Evolutionary conservation across 306 rosid species (phyloP).

Genomic region (Fragaria nilgerrensis): DNA sequence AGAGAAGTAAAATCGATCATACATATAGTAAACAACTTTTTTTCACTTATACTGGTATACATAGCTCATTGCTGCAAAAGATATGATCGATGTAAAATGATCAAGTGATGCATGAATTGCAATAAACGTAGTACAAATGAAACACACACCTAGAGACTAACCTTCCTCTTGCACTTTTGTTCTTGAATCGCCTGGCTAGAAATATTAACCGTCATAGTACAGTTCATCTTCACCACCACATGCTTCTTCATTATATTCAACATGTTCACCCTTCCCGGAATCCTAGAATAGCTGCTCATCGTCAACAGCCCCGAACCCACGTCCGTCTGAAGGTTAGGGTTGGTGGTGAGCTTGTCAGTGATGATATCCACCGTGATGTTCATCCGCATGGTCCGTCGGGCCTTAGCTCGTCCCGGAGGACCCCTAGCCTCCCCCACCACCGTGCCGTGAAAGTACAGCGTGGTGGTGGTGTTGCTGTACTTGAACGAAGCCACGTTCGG

Average conservation of each 20-base stretch:
- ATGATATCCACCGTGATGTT: slow-evolving; percentile 46
- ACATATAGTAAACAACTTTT: neutral
- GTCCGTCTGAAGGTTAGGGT: slow-evolving; percentile 29
- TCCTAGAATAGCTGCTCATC: slow-evolving; percentile 48
- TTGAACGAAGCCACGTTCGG: slow-evolving; percentile 56
- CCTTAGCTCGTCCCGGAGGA: slow-evolving; percentile 43
- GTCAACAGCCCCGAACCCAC: slow-evolving; percentile 35
- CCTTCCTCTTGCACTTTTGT: slow-evolving; percentile 53
- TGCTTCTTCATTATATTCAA: slow-evolving; percentile 42
- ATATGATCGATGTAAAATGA: neutral
- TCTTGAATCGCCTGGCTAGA: slow-evolving; percentile 38
- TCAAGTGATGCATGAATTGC: neutral
- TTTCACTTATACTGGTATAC: neutral
- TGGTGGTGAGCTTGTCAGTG: slow-evolving; percentile 23
- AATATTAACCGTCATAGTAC: slow-evolving; percentile 42
- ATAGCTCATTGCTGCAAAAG: neutral
- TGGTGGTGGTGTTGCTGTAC: slow-evolving; percentile 58
- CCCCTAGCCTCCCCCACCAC: slow-evolving; percentile 58
- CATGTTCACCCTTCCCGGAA: slow-evolving; percentile 63
- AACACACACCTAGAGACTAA: slow-evolving; percentile 25
- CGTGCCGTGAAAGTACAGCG: slow-evolving; percentile 35
- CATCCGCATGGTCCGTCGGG: slow-evolving; percentile 52
- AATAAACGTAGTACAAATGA: neutral
- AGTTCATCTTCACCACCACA: slow-evolving; percentile 60
- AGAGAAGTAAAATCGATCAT: neutral